These are phyloP conservation scores for Penicilliopsis zonata DNA, from an alignment of 495 filamentous ascomycete species.

Conservation along the genomic window DNA sequence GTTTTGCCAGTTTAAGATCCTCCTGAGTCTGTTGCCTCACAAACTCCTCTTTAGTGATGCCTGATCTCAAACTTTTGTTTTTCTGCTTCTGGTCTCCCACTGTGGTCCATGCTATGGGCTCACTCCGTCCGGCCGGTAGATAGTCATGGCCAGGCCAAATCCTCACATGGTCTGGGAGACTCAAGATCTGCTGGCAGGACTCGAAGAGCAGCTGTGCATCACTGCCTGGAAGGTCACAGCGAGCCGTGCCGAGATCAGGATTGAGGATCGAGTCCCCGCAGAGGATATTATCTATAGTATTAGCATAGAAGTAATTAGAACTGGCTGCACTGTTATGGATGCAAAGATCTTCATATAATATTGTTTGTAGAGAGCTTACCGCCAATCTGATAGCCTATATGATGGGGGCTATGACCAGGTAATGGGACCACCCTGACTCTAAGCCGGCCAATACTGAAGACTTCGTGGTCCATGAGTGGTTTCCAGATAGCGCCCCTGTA, in stretches of 20 bases:
- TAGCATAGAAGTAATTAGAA: constrained; percentile 2
- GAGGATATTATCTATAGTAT: constrained; percentile 37
- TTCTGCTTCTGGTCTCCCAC: constrained; percentile 29
- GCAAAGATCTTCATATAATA: too few species aligned
- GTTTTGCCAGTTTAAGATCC: too few species aligned
- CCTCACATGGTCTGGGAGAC: constrained; percentile 22
- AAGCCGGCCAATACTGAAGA: too few species aligned
- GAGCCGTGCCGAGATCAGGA: constrained; percentile 38
- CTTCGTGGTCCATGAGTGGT: constrained; percentile 19
- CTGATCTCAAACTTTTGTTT: constrained; percentile 38
- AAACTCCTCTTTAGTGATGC: constrained; percentile 30
- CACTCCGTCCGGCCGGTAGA: constrained; percentile 13
- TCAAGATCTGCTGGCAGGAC: constrained; percentile 31
- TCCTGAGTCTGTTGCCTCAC: too few species aligned
- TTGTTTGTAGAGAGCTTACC: too few species aligned
- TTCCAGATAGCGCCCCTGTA: constrained; percentile 34
- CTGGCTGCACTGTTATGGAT: too few species aligned
- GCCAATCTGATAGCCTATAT: constrained; percentile 42
- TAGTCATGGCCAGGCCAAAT: constrained; percentile 37
- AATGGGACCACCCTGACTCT: too few species aligned
- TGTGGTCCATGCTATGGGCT: constrained; percentile 25
- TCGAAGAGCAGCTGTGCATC: constrained; percentile 13
- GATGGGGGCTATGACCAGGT: constrained; percentile 46
- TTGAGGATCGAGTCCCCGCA: constrained; percentile 44
- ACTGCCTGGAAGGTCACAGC: constrained; percentile 44